Evolutionary conservation across 2,329 filamentous ascomycete genomes (phyloP).

Genomic region (Fusarium abutilonis): DNA sequence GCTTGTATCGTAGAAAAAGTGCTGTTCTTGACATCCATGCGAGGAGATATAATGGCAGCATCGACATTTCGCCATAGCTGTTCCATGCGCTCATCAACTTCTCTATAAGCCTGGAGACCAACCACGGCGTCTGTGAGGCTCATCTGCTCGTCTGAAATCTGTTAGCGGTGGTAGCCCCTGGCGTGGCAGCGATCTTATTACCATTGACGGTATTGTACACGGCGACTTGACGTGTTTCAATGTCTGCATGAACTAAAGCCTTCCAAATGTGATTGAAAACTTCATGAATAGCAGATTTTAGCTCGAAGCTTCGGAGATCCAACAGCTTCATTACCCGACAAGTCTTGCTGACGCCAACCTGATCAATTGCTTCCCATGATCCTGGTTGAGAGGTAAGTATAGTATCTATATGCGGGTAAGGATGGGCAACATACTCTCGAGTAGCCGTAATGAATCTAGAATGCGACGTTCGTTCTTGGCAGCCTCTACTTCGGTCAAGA

Average conservation of each 20-base stretch:
- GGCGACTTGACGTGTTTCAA: constrained; percentile 62
- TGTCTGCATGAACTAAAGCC: constrained; percentile 70
- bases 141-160: constrained; percentile 59
- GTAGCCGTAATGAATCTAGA: constrained; percentile 64
- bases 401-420: background rate
- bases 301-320: constrained; percentile 69
- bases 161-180: constrained; percentile 26
- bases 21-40: constrained; percentile 58
- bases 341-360: constrained; percentile 68
- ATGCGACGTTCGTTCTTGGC: constrained; percentile 65
- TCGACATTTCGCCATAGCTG: constrained; percentile 72
- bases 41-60: constrained; percentile 67
- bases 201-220: constrained; percentile 64
- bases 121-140: constrained; percentile 63
- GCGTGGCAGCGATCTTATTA: constrained; percentile 45
- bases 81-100: constrained; percentile 67
- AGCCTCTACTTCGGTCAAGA: constrained; percentile 70
- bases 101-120: constrained; percentile 67
- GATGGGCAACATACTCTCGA: constrained; percentile 59
- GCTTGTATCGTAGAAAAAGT: constrained; percentile 54
- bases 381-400: constrained; percentile 51
- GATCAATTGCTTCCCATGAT: constrained; percentile 66
- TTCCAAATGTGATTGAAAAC: constrained; percentile 78
- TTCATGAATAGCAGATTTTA: constrained; percentile 73
- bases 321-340: constrained; percentile 73